Conservation (phyloP, 805 yeast genomes). For the Pichia sporocuriosa region DNA sequence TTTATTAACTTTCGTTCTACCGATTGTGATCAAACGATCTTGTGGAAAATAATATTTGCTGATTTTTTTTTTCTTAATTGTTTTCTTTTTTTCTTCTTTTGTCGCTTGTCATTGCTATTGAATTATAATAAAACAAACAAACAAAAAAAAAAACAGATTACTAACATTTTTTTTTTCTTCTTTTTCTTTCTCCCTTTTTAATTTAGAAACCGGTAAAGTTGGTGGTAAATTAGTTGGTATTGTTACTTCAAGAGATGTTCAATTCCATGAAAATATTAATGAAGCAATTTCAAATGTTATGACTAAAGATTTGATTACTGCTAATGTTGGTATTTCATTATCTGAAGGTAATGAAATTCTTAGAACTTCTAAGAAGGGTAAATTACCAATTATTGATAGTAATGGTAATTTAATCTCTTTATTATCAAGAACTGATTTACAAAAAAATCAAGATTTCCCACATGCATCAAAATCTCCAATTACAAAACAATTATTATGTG, state of each 20-base stretch:
- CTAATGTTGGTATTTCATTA: constrained; percentile 73
- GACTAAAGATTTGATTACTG: constrained; percentile 86
- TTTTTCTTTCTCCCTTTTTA: constrained; percentile 1
- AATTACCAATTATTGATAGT: constrained; percentile 85
- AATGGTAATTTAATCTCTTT: constrained; percentile 74
- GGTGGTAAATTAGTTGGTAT: constrained; percentile 92
- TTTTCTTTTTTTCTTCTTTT: not conserved
- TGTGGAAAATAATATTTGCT: constrained; percentile 65
- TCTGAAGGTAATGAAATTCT: constrained; percentile 84
- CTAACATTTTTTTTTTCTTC: constrained; percentile 7
- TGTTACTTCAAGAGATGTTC: constrained; percentile 94
- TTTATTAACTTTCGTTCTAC: constrained; percentile 99
- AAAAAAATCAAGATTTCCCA: constrained; percentile 91
- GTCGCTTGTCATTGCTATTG: not conserved
- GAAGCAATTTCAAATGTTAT: constrained; percentile 68
- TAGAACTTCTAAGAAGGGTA: constrained; percentile 93
- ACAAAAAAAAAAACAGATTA: not conserved
- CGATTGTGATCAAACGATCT: constrained; percentile 94
- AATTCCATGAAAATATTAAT: constrained; percentile 74
- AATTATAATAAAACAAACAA: too few relatives aligned
- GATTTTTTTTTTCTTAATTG: constrained; percentile 15
- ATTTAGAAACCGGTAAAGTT: constrained; percentile 70
- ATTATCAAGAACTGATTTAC: constrained; percentile 92
- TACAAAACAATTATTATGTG: constrained; percentile 94
- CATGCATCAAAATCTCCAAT: constrained; percentile 87